Evolutionary conservation across 1,139 yeast species (phyloP), one percentile per base, ranked within the genome.

Genomic region (Yamadazyma buinensis): DNA sequence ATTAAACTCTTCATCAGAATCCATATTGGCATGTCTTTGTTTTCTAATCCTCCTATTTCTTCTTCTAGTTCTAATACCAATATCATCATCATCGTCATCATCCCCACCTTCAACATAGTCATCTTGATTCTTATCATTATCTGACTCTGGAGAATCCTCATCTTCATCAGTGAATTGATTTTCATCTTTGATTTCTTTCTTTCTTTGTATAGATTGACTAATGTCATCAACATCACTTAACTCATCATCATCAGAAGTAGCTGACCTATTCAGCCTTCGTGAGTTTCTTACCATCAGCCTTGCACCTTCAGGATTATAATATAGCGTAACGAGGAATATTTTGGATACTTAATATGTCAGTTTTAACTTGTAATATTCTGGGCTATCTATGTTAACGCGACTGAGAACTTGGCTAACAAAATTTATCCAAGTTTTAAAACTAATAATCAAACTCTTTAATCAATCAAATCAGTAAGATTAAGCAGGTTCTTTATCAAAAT

Each of bases 101-200:
- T 58, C 67, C 8, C 56, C 65, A 1, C 52, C 65, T 7, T 54
- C 62, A 3, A 41, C 30, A 25, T 46, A 47, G 29, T 47, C 49
- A 20, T 46, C 48, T 28, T 47, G 38, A 27, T 39, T 32, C 27
- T 42, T 43, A 30, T 44, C 50, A 22, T 47, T 43, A 2, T 41
- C 47, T 3, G 45, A 38, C 7, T 47, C 43, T 18, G 36, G 38
- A 5, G 47, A 41, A 22, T 40, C 45, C 15, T 33, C 37, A 3
- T 18, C 38, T 14, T 33, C 41, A 3, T 35, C 42, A 26, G 11
- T 12, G n/a, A n/a, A n/a, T 7, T 5, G 37, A n/a, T 39, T 41
- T 1, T 36, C 47, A 18, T 42, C 45, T 18, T 41, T 6, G n/a
- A 10, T 22, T 7, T 22, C n/a, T 5, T 22, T 6, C n/a, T n/a